Percentiles rank a stretch among this genome's conserved stretches.
Conservation (phyloP, 306 rosid species). For the Prunus mongolica region DNA sequence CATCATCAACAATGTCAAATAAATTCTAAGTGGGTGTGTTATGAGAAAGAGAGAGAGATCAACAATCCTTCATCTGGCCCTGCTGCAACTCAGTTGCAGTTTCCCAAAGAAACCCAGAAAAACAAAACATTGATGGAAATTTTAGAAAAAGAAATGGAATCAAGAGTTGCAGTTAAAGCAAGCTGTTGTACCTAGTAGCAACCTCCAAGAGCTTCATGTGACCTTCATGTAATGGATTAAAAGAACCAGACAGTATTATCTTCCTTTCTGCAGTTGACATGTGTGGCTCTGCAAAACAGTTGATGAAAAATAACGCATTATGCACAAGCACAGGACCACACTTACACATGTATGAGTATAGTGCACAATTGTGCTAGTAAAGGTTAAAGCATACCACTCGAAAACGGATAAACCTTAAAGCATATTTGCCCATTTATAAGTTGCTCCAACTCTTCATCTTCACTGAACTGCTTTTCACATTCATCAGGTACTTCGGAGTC, state of each 20-base stretch:
- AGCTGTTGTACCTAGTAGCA: conserved; percentile 65
- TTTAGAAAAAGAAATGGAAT: neutral
- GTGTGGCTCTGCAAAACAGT: conserved; percentile 35
- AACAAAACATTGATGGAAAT: neutral
- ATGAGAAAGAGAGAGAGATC: too few relatives aligned
- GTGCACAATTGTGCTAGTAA: neutral
- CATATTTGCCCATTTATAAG: conserved; percentile 74
- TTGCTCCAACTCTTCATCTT: conserved; percentile 76
- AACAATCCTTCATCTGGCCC: too few relatives aligned
- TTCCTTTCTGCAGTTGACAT: conserved; percentile 54
- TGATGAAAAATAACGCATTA: neutral
- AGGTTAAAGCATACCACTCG: conserved; percentile 50
- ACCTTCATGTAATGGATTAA: conserved; percentile 87
- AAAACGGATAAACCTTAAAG: conserved; percentile 74
- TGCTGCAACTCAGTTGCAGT: too few relatives aligned
- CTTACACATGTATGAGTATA: neutral
- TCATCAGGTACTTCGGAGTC: conserved; percentile 63
- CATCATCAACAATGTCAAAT: too few relatives aligned
- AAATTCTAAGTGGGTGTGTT: too few relatives aligned
- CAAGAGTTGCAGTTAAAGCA: neutral
- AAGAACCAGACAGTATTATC: conserved; percentile 81
- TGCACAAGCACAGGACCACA: neutral
- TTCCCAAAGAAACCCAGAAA: too few relatives aligned
- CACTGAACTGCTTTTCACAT: conserved; percentile 53
- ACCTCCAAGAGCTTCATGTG: conserved; percentile 83